Evolutionary conservation across 2,329 filamentous ascomycete species (phyloP).

Genomic region (Westerdykella aurantiaca): DNA sequence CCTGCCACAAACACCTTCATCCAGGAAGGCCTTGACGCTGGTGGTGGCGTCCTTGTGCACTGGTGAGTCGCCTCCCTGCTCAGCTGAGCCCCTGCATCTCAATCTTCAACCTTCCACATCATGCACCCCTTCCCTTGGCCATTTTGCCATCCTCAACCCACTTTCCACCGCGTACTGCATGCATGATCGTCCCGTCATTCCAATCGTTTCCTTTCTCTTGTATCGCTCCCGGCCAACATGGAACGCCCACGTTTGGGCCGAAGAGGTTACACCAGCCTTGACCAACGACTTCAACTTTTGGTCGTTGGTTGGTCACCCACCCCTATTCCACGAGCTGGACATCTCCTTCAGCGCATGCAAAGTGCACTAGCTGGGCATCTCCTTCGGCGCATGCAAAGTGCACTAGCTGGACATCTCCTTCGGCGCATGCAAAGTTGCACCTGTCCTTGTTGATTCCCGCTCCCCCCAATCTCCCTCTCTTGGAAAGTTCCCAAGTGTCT

Average conservation of each 20-base stretch:
- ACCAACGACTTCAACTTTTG: too few species aligned
- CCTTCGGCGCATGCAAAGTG: too few species aligned
- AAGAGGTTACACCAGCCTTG: too few species aligned
- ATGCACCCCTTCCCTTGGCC: conserved; percentile 26
- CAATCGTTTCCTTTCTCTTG: too few species aligned
- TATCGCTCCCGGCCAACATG: too few species aligned
- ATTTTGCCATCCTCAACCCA: conserved; percentile 22
- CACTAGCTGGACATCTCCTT: too few species aligned
- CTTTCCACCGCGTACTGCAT: conserved; percentile 5
- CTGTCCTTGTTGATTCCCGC: conserved; percentile 3
- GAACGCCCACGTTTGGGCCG: too few species aligned
- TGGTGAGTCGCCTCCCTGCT: conserved; percentile 52
- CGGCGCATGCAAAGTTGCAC: not conserved
- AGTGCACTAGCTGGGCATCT: too few species aligned
- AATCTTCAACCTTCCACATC: conserved; percentile 20
- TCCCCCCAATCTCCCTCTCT: conserved; percentile 8
- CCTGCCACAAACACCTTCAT: conserved; percentile 77
- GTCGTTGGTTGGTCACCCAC: too few species aligned
- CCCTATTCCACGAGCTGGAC: too few species aligned
- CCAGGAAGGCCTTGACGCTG: conserved; percentile 61
- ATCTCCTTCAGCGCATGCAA: too few species aligned
- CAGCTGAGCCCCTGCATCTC: conserved; percentile 31
- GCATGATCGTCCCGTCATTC: conserved; percentile 15
- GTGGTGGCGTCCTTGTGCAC: conserved; percentile 61
- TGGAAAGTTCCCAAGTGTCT: conserved; percentile 10